phyloP scores from a whole-genome alignment of 1,284 basidiomycete genomes.

The Volvariella surrecta region DNA sequence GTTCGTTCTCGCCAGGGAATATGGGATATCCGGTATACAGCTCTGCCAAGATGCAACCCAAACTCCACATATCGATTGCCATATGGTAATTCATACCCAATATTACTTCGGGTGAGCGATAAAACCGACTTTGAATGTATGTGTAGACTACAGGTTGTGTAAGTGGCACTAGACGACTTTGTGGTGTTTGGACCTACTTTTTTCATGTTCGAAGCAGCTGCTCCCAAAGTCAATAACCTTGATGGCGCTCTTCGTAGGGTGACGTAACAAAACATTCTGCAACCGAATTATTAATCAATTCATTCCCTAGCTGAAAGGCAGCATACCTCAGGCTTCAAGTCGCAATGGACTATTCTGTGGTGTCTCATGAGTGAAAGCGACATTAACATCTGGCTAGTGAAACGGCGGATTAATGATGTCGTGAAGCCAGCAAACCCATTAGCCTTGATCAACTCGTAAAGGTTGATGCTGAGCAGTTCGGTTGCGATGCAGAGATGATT shows the following conservation, averaged over 20 bases:
- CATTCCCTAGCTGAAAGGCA: neutral
- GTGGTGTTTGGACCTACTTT: conserved; percentile 54
- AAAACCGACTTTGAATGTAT: conserved; percentile 95
- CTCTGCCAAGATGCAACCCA: conserved; percentile 97
- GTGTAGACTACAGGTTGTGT: conserved; percentile 70
- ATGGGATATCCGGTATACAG: conserved; percentile 98
- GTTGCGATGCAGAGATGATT: conserved; percentile 98
- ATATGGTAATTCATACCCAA: conserved; percentile 92
- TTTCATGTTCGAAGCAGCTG: conserved; percentile 98
- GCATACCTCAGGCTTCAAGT: conserved; percentile 93
- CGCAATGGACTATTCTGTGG: conserved; percentile 98
- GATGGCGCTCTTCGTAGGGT: conserved; percentile 93
- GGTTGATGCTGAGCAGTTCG: conserved; percentile 95
- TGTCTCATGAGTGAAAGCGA: conserved; percentile 91
- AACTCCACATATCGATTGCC: conserved; percentile 97
- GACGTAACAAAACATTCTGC: conserved; percentile 90
- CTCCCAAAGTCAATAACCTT: conserved; percentile 99
- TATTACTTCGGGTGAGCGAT: conserved; percentile 93
- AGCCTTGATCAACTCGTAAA: conserved; percentile 99
- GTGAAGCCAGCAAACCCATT: conserved; percentile 98
- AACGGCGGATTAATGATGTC: conserved; percentile 89
- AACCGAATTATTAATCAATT: conserved; percentile 2
- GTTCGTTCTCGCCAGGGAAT: conserved; percentile 99
- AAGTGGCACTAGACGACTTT: conserved; percentile 11
- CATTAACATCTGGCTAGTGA: conserved; percentile 92